A percentile compares a stretch with the other conserved stretches of the same genome.
Evolutionary conservation across 2,329 filamentous ascomycete genomes (phyloP).

Genomic region (Arthrinium phaeospermum): DNA sequence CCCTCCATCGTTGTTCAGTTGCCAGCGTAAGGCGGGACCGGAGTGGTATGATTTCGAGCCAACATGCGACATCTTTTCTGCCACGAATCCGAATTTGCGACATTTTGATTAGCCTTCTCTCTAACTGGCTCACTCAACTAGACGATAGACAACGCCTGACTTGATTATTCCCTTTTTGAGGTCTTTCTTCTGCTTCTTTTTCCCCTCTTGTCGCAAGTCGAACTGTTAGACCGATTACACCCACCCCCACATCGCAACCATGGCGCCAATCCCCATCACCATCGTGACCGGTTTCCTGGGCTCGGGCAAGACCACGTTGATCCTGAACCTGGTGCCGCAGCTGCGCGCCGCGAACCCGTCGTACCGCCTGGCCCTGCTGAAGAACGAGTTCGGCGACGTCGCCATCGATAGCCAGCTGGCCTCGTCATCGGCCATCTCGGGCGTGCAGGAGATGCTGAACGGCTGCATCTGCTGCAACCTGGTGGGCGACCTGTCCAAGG

Average conservation of each 20-base stretch:
- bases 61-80: conserved; percentile 12
- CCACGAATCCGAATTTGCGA: not conserved
- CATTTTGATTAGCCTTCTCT: not conserved
- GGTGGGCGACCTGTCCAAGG: conserved; percentile 85
- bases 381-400: conserved; percentile 97
- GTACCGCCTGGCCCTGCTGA: conserved; percentile 92
- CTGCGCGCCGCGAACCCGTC: conserved; percentile 71
- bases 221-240: not conserved
- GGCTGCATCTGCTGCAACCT: conserved; percentile 99
- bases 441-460: conserved; percentile 91
- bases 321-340: conserved; percentile 92
- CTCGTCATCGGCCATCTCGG: conserved; percentile 79
- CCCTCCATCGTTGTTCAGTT: conserved; percentile 16
- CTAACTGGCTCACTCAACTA: not conserved
- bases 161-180: not conserved
- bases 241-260: conserved; percentile 35
- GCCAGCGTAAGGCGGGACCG: conserved; percentile 6
- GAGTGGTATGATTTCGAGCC: conserved; percentile 1
- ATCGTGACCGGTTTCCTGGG: conserved; percentile 97
- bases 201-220: not conserved
- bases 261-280: conserved; percentile 83
- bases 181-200: not conserved
- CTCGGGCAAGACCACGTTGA: conserved; percentile 93
- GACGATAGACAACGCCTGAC: not conserved
- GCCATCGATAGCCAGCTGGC: conserved; percentile 94